These are phyloP conservation scores for Aspergillus udagawae DNA, from an alignment of 2,329 filamentous ascomycete genomes.

Conservation along the genomic window DNA sequence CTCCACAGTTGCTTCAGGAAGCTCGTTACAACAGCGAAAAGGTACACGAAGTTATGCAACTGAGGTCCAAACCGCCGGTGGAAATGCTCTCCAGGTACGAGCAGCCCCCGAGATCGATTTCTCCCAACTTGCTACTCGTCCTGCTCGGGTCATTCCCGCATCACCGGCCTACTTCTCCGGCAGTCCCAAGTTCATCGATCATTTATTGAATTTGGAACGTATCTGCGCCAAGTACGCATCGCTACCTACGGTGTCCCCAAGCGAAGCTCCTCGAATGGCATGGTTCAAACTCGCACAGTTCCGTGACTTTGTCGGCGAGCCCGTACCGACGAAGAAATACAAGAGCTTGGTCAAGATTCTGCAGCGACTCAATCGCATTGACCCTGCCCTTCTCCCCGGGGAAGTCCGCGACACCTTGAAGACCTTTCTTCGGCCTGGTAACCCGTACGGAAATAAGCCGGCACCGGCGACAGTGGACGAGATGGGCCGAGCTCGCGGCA, in stretches of 20 bases:
- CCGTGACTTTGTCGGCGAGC: conserved; percentile 65
- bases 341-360: conserved; percentile 70
- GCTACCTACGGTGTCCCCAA: conserved; percentile 64
- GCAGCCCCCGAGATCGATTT: conserved; percentile 33
- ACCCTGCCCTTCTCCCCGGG: conserved; percentile 68
- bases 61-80: conserved; percentile 18
- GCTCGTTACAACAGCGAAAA: conserved; percentile 13
- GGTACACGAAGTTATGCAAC: conserved; percentile 27
- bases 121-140: conserved; percentile 27
- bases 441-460: conserved; percentile 62
- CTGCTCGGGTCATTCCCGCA: conserved; percentile 72
- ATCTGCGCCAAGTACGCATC: conserved; percentile 68
- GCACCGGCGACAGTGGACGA: conserved; percentile 66
- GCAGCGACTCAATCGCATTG: conserved; percentile 78
- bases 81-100: neutral
- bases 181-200: conserved; percentile 79
- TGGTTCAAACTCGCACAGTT: conserved; percentile 81
- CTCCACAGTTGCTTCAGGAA: conserved; percentile 13
- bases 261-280: conserved; percentile 66
- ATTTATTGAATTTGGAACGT: conserved; percentile 67
- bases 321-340: conserved; percentile 73
- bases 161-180: conserved; percentile 96
- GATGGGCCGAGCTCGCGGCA: conserved; percentile 72
- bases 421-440: conserved; percentile 69
- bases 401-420: conserved; percentile 64